A percentile compares a stretch with the other conserved stretches of the same genome.
Evolutionary conservation across 805 yeast genomes (phyloP).

Genomic region (Wickerhamiella azymoides): DNA sequence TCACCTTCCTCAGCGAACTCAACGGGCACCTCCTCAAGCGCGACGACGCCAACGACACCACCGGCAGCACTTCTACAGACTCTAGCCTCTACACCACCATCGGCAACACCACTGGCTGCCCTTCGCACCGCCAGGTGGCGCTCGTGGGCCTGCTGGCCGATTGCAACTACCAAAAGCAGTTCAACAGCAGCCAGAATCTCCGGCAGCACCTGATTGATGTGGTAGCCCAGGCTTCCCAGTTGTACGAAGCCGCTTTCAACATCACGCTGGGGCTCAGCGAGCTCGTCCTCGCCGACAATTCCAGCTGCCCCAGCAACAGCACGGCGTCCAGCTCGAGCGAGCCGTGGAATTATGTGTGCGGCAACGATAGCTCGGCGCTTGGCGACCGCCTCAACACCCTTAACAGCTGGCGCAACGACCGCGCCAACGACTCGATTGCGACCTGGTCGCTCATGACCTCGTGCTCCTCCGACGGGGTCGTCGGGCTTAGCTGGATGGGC

Average conservation of each 20-base stretch:
- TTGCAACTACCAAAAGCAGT: constrained; percentile 23
- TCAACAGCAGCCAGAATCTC: constrained; percentile 19
- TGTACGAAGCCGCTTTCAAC: constrained; percentile 26
- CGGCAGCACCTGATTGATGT: constrained; percentile 22
- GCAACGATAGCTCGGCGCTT: constrained; percentile 12
- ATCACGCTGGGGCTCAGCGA: constrained; percentile 25
- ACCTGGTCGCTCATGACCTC: constrained; percentile 26
- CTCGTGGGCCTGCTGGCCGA: constrained; percentile 28
- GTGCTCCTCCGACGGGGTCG: constrained; percentile 25
- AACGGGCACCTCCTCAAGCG: constrained; percentile 7
- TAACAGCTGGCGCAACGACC: constrained; percentile 22
- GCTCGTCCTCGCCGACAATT: constrained; percentile 20
- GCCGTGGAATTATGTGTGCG: constrained; percentile 22
- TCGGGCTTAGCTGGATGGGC: constrained; percentile 29
- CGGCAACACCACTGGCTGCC: constrained; percentile 25
- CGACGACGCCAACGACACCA: constrained; percentile 14
- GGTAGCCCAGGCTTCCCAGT: constrained; percentile 25
- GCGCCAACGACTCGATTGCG: constrained; percentile 24
- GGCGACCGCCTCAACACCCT: constrained; percentile 21
- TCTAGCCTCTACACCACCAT: constrained; percentile 16
- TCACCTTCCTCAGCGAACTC: constrained; percentile 4
- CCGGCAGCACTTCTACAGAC: constrained; percentile 20
- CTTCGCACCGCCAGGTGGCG: constrained; percentile 22
- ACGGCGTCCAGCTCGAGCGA: constrained; percentile 3
- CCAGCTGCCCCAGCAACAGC: constrained; percentile 16